Conservation (phyloP, 179 eudicot genomes). For the Heliamphora pulchella region DNA sequence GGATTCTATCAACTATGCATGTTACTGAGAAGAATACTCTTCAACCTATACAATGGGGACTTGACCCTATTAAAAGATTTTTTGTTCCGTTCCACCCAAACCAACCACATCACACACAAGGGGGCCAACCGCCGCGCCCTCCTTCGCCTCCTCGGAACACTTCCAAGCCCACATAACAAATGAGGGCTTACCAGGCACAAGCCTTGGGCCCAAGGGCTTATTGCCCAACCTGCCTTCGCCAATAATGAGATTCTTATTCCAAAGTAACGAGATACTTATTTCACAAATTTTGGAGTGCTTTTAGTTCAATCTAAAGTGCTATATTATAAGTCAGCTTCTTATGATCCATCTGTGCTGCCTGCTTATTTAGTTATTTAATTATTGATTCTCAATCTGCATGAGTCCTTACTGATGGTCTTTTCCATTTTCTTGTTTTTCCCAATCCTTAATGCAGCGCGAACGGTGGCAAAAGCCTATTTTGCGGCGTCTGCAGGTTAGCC, state of each 20-base stretch:
- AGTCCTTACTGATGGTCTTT: conserved; percentile 8
- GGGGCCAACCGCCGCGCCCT: no score
- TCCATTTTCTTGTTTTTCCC: conserved; percentile 12
- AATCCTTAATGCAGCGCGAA: conserved; percentile 40
- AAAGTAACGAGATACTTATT: conserved; percentile 3
- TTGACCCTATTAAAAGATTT: no score
- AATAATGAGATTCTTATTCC: background rate
- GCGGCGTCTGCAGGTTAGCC: conserved; percentile 64
- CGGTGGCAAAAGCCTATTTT: conserved; percentile 64
- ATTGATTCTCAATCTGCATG: background rate
- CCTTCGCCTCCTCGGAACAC: no score
- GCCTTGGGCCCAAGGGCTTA: no score
- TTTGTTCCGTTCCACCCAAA: no score
- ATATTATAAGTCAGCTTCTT: background rate
- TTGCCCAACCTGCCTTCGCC: no score
- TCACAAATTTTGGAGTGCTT: background rate
- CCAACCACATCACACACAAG: no score
- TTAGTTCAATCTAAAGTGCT: conserved; percentile 9
- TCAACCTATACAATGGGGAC: no score
- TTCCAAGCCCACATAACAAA: no score
- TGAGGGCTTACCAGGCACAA: no score
- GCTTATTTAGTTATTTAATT: background rate
- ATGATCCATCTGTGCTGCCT: background rate
- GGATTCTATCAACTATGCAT: no score
- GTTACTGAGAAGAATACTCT: no score